These are phyloP conservation scores for Pseudonitzschia delicatissima DNA, from an alignment of 108 stramenopile genomes.

Conservation along the genomic window DNA sequence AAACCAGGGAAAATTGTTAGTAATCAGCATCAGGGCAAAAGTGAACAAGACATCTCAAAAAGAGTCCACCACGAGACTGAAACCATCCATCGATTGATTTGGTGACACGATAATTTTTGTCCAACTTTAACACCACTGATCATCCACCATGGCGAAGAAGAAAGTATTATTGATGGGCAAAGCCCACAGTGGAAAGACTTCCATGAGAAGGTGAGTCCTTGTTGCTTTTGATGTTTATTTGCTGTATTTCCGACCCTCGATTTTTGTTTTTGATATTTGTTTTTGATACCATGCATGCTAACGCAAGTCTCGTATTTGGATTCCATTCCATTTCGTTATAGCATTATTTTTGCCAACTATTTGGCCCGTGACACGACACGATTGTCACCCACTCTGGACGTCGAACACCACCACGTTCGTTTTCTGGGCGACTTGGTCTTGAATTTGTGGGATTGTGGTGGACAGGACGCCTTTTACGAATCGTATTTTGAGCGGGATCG, in stretches of 20 bases:
- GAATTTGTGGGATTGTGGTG: constrained; percentile 99
- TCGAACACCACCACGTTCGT: constrained; percentile 97
- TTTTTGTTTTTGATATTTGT: constrained; percentile 55
- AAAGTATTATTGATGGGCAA: constrained; percentile 98
- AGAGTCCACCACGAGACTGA: too few relatives aligned
- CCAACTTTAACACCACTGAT: too few relatives aligned
- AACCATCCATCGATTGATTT: too few relatives aligned
- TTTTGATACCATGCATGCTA: not conserved
- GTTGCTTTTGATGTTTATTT: not conserved
- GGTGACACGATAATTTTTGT: too few relatives aligned
- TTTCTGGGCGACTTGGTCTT: constrained; percentile 97
- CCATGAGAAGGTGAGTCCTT: constrained; percentile 61
- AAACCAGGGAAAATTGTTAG: too few relatives aligned
- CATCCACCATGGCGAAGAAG: constrained; percentile 83
- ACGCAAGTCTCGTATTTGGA: too few relatives aligned
- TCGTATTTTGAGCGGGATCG: constrained; percentile 96
- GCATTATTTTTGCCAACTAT: constrained; percentile 99
- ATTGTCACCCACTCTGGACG: constrained; percentile 93
- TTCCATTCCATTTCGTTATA: too few relatives aligned
- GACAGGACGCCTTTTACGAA: constrained; percentile 97
- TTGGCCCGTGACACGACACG: constrained; percentile 95
- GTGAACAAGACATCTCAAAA: too few relatives aligned
- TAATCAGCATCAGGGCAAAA: too few relatives aligned
- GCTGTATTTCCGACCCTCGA: not conserved
- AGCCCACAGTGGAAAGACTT: constrained; percentile 95